A percentile compares a stretch with the other conserved stretches of the same genome.
Conservation (phyloP, 164 flowering plant genomes). For the Magnolia officinalis region DNA sequence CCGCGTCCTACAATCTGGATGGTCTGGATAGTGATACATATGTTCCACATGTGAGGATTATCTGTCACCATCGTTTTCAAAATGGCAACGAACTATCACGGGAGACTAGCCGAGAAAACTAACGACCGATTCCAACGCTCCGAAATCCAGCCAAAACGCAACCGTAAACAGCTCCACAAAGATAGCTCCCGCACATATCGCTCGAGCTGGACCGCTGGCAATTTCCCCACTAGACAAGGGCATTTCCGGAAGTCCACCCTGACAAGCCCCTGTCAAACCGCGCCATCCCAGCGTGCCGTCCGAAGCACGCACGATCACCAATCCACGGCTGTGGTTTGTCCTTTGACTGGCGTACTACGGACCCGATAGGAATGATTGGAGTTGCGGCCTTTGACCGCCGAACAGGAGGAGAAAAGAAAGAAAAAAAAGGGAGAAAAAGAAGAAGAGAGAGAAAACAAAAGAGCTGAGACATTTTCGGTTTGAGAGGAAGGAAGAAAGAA, state of each 20-base stretch:
- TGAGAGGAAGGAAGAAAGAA: neutral
- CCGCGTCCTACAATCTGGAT: no score
- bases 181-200: neutral
- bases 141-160: no score
- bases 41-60: no score
- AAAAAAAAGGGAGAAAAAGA: neutral
- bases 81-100: no score
- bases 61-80: no score
- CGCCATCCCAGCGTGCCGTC: neutral
- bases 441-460: neutral
- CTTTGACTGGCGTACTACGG: slow-evolving; percentile 12
- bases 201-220: neutral
- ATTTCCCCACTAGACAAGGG: neutral
- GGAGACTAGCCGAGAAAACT: no score
- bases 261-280: neutral
- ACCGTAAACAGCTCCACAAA: no score
- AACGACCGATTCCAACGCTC: no score
- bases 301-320: neutral
- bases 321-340: neutral
- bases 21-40: no score
- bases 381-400: neutral
- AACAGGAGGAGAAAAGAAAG: neutral
- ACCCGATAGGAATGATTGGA: slow-evolving; percentile 4
- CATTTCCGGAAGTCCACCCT: neutral
- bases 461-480: neutral